phyloP scores from a whole-genome alignment of 2,329 filamentous ascomycete genomes.

The Thelonectria discophora region DNA sequence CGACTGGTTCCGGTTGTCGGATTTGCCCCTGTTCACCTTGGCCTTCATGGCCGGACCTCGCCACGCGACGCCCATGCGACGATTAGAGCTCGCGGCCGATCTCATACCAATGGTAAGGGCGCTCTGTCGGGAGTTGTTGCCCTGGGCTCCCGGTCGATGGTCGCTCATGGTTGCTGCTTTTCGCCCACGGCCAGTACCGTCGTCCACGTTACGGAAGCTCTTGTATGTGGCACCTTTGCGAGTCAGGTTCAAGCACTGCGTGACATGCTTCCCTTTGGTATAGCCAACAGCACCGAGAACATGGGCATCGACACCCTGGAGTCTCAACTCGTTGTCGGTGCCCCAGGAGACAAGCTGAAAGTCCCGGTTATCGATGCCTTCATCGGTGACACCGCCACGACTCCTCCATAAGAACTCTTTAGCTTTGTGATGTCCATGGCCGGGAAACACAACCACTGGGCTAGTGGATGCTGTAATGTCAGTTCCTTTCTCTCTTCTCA shows the following conservation, averaged over 20 bases:
- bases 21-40: slow-evolving; percentile 53
- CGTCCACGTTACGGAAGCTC: slow-evolving; percentile 80
- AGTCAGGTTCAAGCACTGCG: slow-evolving; percentile 74
- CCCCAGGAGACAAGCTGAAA: slow-evolving; percentile 96
- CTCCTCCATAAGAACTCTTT: slow-evolving; percentile 93
- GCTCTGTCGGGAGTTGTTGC: slow-evolving; percentile 54
- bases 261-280: slow-evolving; percentile 71
- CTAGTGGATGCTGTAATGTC: slow-evolving; percentile 55
- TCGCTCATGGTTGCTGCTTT: slow-evolving; percentile 70
- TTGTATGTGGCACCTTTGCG: slow-evolving; percentile 86
- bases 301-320: slow-evolving; percentile 76
- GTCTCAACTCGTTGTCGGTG: slow-evolving; percentile 80
- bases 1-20: slow-evolving; percentile 58
- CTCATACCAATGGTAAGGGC: slow-evolving; percentile 56
- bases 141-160: slow-evolving; percentile 58
- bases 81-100: slow-evolving; percentile 42
- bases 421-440: slow-evolving; percentile 73
- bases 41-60: slow-evolving; percentile 68
- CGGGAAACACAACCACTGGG: slow-evolving; percentile 67
- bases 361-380: slow-evolving; percentile 82
- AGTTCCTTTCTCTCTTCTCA: slow-evolving; percentile 57
- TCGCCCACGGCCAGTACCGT: slow-evolving; percentile 64
- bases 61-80: slow-evolving; percentile 55
- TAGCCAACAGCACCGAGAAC: slow-evolving; percentile 76
- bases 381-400: slow-evolving; percentile 72